These are phyloP conservation scores for Alternaria angustiovoidea DNA, from an alignment of 2,329 filamentous ascomycete species.

Conservation along the genomic window DNA sequence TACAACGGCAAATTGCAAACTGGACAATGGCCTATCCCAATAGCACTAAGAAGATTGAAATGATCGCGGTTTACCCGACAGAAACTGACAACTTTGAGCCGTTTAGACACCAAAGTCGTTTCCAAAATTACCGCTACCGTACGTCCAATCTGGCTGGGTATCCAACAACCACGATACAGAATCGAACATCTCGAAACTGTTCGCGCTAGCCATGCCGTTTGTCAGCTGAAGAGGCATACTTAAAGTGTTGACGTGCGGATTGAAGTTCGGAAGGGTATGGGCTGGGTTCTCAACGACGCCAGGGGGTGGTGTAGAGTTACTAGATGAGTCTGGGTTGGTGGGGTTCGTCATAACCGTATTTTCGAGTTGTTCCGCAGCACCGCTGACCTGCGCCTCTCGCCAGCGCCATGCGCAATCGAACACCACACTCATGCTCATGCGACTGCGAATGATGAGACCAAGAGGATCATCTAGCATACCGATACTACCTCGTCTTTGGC, in stretches of 20 bases:
- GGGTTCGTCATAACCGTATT: constrained; percentile 84
- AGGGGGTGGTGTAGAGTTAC: constrained; percentile 67
- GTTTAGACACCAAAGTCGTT: constrained; percentile 43
- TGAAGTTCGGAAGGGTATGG: constrained; percentile 47
- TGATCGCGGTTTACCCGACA: background rate
- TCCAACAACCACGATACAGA: constrained; percentile 94
- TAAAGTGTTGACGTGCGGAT: constrained; percentile 48
- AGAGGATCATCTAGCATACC: constrained; percentile 70
- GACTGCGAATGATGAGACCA: constrained; percentile 81
- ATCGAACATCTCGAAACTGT: constrained; percentile 77
- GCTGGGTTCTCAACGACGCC: constrained; percentile 44
- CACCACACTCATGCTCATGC: constrained; percentile 85
- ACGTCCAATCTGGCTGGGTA: constrained; percentile 61
- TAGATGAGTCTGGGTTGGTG: constrained; percentile 79
- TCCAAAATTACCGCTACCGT: constrained; percentile 37
- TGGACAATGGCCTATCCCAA: background rate
- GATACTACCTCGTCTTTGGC: constrained; percentile 37
- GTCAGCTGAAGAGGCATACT: constrained; percentile 67
- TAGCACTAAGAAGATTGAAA: background rate
- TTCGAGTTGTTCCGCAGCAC: constrained; percentile 57
- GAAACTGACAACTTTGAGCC: background rate
- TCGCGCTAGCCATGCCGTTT: constrained; percentile 57
- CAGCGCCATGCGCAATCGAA: constrained; percentile 88
- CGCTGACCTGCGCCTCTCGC: constrained; percentile 70
- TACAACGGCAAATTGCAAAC: background rate